Conservation (phyloP, 805 yeast genomes). For the Saccharomyces eubayanus region DNA sequence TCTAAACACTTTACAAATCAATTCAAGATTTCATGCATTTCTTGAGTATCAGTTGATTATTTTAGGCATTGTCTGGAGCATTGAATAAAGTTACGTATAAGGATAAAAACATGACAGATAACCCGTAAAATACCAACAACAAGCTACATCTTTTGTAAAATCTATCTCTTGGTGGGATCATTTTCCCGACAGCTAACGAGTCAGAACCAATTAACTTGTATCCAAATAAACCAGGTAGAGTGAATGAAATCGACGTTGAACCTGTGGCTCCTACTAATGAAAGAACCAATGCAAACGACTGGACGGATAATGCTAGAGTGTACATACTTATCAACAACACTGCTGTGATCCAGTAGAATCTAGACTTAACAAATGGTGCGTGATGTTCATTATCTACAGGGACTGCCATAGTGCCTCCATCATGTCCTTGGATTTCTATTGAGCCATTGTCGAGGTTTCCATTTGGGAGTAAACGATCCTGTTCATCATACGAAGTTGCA, state of each 20-base stretch:
- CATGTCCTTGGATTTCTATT: neutral
- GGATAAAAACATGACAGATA: slow-evolving; percentile 62
- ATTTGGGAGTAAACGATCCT: neutral
- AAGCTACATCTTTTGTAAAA: slow-evolving; percentile 41
- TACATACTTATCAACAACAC: slow-evolving; percentile 43
- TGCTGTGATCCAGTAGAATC: slow-evolving; percentile 37
- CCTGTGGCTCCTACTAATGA: slow-evolving; percentile 92
- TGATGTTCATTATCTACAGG: slow-evolving; percentile 7
- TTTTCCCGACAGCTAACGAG: slow-evolving; percentile 23
- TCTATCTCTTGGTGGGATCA: slow-evolving; percentile 24
- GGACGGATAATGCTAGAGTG: slow-evolving; percentile 53
- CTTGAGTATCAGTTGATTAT: neutral
- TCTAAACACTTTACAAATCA: neutral
- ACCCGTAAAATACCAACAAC: slow-evolving; percentile 58
- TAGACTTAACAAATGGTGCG: slow-evolving; percentile 14
- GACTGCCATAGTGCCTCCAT: neutral
- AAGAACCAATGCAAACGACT: slow-evolving; percentile 70
- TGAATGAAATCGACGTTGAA: slow-evolving; percentile 83
- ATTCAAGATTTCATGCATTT: neutral
- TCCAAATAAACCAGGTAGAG: slow-evolving; percentile 82
- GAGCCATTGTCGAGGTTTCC: neutral
- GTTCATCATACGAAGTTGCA: neutral
- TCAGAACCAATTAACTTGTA: slow-evolving; percentile 50
- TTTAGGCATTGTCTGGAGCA: slow-evolving; percentile 2
- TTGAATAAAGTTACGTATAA: slow-evolving; percentile 33